Evolutionary conservation across 305 asterid genomes (phyloP).

Genomic region (Plantago rigida): DNA sequence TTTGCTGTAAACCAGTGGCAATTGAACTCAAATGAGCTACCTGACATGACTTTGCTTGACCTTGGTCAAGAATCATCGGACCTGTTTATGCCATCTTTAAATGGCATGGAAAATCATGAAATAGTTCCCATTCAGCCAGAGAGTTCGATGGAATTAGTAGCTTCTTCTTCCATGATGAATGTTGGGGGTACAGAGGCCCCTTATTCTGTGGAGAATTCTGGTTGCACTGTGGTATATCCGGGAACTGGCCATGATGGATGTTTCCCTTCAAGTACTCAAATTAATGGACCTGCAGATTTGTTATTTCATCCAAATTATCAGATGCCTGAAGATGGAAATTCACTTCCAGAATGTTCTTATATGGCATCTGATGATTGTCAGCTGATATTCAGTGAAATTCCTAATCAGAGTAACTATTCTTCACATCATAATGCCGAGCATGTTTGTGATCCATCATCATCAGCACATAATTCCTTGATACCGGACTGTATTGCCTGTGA

Average conservation of each 20-base stretch:
- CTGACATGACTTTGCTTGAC: conserved; percentile 51
- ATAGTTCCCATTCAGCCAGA: conserved; percentile 31
- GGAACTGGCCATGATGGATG: conserved; percentile 38
- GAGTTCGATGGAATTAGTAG: conserved; percentile 20
- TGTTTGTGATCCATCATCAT: conserved; percentile 32
- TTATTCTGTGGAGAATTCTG: conserved; percentile 2
- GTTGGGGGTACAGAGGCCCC: conserved; percentile 26
- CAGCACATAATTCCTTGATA: conserved; percentile 35
- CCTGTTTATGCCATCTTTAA: conserved; percentile 40
- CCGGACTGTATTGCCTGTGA: conserved; percentile 33
- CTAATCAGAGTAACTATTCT: conserved; percentile 37
- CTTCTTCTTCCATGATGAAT: conserved; percentile 33
- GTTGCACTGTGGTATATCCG: conserved; percentile 16
- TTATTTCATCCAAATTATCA: conserved; percentile 24
- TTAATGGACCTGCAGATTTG: conserved; percentile 19
- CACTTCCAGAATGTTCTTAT: conserved; percentile 39
- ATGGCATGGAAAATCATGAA: conserved; percentile 36
- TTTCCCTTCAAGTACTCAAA: conserved; percentile 32
- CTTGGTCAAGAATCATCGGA: conserved; percentile 49
- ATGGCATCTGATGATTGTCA: conserved; percentile 27
- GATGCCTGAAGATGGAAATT: conserved; percentile 35
- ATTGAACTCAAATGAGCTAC: conserved; percentile 46
- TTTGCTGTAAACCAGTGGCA: conserved; percentile 57
- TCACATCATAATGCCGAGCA: conserved; percentile 33
- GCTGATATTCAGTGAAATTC: background rate